Evolutionary conservation across 78 protist genomes (phyloP).

Genomic region (slime mould (Dictyostelium discoideum)): dicty_2.7 NC_007090.3:4306001-4306500

Average conservation of each 20-base stretch:
- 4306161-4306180: not conserved
- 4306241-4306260: not conserved
- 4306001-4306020: not conserved
- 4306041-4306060: not conserved
- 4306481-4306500: not conserved
- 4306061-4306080: not conserved
- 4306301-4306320: not conserved
- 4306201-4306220: not conserved
- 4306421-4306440: not conserved
- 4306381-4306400: not conserved
- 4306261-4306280: not conserved
- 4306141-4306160: not conserved
- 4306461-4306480: not conserved
- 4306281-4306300: not conserved
- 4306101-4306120: not conserved
- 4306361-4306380: not conserved
- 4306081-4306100: not conserved
- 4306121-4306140: not conserved
- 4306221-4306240: not conserved
- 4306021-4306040: not conserved
- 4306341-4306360: slow-evolving; percentile 4
- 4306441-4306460: not conserved
- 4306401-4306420: not conserved
- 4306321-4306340: not conserved
- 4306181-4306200: not conserved